Base-by-base conservation (phyloP, 2,329 filamentous ascomycete species). In the Coniella lustricola region DNA sequence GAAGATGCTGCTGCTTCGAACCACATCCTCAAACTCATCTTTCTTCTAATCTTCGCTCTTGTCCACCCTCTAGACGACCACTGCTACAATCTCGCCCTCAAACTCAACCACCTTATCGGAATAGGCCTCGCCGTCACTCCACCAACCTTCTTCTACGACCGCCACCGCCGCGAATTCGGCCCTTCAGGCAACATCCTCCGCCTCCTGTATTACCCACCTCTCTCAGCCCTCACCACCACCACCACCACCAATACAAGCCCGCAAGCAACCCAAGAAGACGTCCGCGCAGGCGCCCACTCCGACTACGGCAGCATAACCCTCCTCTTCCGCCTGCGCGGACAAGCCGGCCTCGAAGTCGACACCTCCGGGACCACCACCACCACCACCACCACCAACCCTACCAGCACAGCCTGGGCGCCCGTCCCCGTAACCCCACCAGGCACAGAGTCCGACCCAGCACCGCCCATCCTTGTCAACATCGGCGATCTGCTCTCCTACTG, bases 211-310 rank as follows among this genome's bases (percentile, higher is more conserved):
- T 90, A 89, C 66, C 86, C 85, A 1, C 75, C 80, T 1, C 69
- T 73, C 7, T 57, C 57, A 50, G 45, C 63, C 5, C 62, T 61
- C 34, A 59, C 65, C 40, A 59, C 65, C 8, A 32, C 32, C 44
- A 29, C 20, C 14, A 3, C 43, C 3, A 17, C 36, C 17, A n/a
- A 17, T 9, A 36, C 14, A 42, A 17, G 44, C 25, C 69, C 46
- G 72, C 71, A 7, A 59, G 63, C 10, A 65, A 81, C 57, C 57
- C 73, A 31, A 32, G 60, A 70, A 47, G 87, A 91, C 60, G 79
- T 96, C 52, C 84, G 91, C 22, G 91, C 91, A 7, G 93, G 91
- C 49, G 90, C 91, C 0, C 91, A 97, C 66, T 91, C 86, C 4
- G 90, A 96, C 69, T 95, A 95, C 67, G 81, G 81, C 48, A 79